Evolutionary conservation across 495 filamentous ascomycete species (phyloP).

Genomic region (Bacidia gigantensis): DNA sequence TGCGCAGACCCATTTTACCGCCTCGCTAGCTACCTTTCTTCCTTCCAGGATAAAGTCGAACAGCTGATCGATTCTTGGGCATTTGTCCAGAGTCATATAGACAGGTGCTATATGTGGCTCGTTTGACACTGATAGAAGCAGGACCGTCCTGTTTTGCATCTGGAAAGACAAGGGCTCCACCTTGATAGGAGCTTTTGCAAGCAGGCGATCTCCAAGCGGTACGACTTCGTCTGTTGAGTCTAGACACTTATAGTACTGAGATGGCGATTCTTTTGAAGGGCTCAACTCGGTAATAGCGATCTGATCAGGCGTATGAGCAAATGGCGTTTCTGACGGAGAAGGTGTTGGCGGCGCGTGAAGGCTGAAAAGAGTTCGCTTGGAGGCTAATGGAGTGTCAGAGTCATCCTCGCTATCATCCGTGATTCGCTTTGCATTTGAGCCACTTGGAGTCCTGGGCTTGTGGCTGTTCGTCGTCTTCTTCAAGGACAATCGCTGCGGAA

Average conservation of each 20-base stretch:
- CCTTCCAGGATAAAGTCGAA: slow-evolving; percentile 4
- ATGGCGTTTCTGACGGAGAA: not conserved
- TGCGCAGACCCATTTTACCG: not conserved
- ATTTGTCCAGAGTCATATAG: not conserved
- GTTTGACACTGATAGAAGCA: not conserved
- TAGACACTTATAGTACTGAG: too few species aligned
- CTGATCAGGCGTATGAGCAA: too few species aligned
- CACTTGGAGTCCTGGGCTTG: too few species aligned
- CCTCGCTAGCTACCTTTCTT: not conserved
- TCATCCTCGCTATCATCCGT: not conserved
- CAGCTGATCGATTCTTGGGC: not conserved
- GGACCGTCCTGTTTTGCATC: not conserved
- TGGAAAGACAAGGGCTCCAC: not conserved
- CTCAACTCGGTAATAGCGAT: too few species aligned
- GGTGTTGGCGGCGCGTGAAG: not conserved
- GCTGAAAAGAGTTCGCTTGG: not conserved
- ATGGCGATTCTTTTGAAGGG: too few species aligned
- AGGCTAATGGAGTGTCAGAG: not conserved
- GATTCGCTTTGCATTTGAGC: not conserved
- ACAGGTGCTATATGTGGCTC: slow-evolving; percentile 1
- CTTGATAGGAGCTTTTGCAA: not conserved
- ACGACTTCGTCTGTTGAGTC: not conserved
- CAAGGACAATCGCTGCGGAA: too few species aligned
- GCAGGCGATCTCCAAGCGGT: not conserved
- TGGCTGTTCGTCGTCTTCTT: too few species aligned